Base-by-base conservation (phyloP, 2,329 filamentous ascomycete species). In the Verticillium zaregamsianum region DNA sequence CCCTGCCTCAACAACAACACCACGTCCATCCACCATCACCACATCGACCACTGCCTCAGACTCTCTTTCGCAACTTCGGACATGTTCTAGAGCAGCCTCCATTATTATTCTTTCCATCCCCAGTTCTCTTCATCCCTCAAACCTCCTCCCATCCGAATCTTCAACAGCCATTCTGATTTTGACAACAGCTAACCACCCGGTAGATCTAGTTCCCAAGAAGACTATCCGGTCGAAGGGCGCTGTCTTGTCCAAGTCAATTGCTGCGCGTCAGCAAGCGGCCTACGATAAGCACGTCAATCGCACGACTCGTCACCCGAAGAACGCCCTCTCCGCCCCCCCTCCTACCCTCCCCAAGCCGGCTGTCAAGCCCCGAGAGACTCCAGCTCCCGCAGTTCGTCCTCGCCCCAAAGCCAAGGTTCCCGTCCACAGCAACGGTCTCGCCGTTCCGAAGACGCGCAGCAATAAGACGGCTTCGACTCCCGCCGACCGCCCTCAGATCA, bases 191-290 rank as follows among this genome's bases (percentile, higher is more conserved):
- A 6, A 55, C 31, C 17, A 55, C 54, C 14, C 28, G 23, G 15
- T 14, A 33, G 54, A 55, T 55, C 17, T 20, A 25, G 54, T 17
- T 33, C 31, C 23, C 17, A 49, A 23, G 45, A 49, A 49, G 45
- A 49, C 45, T 12, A 49, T 5, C n/a, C 20, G 45, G 45, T 14
- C 45, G 45, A 49, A 23, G 9, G 45, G 3, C 45, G 11, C 45
- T 23, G 45, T 9, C 12, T 11, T 49, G n/a, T 25, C 45, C 8
- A 23, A 49, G 45, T 49, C 45, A 32, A 28, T 59, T 54, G 58
- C 58, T 59, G 28, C 23, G 28, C 58, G 58, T 32, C 58, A 54
- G 58, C 58, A 59, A 45, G 40, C 31, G 40, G 58, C 58, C n/a
- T 20, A 33, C 14, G 58, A 59, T 15, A 59, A 54, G 31, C 58